Percentiles rank a stretch among this genome's conserved stretches.
These are phyloP conservation scores for Syzygium oleosum DNA, from an alignment of 345 rosid genomes.

Conservation along the genomic window DNA sequence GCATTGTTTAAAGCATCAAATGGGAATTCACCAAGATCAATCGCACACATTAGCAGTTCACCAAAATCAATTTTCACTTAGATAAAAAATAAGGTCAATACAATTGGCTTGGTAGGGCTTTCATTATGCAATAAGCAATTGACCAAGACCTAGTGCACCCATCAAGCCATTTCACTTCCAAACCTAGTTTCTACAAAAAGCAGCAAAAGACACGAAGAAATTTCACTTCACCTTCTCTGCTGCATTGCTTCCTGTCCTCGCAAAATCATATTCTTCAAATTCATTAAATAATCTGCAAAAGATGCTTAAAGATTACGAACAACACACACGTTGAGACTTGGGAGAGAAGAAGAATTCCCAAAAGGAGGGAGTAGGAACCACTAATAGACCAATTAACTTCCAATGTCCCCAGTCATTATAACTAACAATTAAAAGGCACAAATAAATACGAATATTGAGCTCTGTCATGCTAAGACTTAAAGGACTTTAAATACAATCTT, in stretches of 20 bases:
- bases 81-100: not conserved
- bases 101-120: not conserved
- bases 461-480: not conserved
- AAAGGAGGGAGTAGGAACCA: not conserved
- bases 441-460: not conserved
- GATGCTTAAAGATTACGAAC: not conserved
- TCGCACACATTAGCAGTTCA: not conserved
- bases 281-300: conserved; percentile 63
- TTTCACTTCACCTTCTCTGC: conserved; percentile 49
- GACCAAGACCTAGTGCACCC: not conserved
- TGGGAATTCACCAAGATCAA: not conserved
- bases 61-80: not conserved
- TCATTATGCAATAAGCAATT: not conserved
- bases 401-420: not conserved
- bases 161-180: not conserved
- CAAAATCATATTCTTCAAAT: conserved; percentile 77
- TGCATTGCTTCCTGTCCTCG: conserved; percentile 75
- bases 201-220: not conserved
- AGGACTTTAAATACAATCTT: not conserved
- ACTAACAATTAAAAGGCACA: not conserved
- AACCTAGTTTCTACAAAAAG: not conserved
- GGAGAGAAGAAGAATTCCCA: not conserved
- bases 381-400: not conserved
- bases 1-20: not conserved
- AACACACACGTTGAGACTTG: not conserved